Conservation (phyloP, 768 basidiomycete species). For the Calvatia gigantea region DNA sequence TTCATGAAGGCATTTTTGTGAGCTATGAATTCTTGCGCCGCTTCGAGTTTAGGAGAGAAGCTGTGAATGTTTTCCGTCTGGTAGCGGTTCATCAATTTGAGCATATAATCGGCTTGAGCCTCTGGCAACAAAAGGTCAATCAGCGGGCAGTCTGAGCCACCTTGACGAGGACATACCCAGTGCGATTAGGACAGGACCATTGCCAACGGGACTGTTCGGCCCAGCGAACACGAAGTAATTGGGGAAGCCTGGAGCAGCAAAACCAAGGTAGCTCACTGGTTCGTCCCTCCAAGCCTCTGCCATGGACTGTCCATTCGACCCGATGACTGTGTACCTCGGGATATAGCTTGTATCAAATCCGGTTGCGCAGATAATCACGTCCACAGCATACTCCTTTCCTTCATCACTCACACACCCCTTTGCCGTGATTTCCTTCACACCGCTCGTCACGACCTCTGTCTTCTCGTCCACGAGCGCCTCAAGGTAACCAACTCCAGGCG, state of each 20-base stretch:
- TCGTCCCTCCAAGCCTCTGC: conserved; percentile 26
- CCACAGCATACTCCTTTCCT: conserved; percentile 24
- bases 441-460: conserved; percentile 24
- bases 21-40: conserved; percentile 26
- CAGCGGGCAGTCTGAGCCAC: neutral
- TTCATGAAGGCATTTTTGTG: conserved; percentile 29
- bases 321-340: conserved; percentile 27
- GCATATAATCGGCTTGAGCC: conserved; percentile 26
- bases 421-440: conserved; percentile 24
- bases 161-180: conserved; percentile 19
- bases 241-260: conserved; percentile 24
- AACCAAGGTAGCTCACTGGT: conserved; percentile 22
- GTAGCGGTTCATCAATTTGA: conserved; percentile 26
- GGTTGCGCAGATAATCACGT: conserved; percentile 31
- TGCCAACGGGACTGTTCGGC: conserved; percentile 27
- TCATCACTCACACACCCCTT: conserved; percentile 22
- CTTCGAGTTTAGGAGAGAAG: conserved; percentile 26
- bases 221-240: conserved; percentile 27
- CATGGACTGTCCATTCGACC: conserved; percentile 20
- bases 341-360: conserved; percentile 28
- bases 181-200: conserved; percentile 22
- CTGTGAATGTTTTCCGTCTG: conserved; percentile 30
- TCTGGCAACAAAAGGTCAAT: conserved; percentile 14
- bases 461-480: conserved; percentile 25
- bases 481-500: conserved; percentile 28